Base-by-base conservation (phyloP, 2,329 filamentous ascomycete genomes). In the Cyclaneusma minus region DNA sequence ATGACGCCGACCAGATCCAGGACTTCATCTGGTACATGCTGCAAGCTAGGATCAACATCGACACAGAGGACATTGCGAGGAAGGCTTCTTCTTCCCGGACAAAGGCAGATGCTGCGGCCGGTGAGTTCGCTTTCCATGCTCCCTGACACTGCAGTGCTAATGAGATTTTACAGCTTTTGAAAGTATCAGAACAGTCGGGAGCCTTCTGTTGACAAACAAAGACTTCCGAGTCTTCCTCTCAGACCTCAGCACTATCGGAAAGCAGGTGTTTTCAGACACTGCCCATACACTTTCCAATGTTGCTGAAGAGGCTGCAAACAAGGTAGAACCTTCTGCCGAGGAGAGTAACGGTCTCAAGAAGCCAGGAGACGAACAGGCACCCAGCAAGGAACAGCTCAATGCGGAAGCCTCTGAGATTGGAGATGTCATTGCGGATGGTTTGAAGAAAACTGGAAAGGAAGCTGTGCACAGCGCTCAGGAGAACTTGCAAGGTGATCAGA, bases 221-320 rank as follows among this genome's bases (percentile, higher is more conserved):
- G 84, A 94, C 42, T 94, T 95, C 48, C 74, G 85, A 20, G 61
- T 85, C 5, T 84, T 95, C 41, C 57, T 94, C 22, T 69, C 75
- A 7, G 87, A 95, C 42, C 53, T 93, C 21, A 72, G 73, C 23
- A 73, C 74, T 0, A 67, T 94, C 24, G 79, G 76, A 8, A 72
- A 79, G 21, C 78, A 93, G 45, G 75, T 95, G 1, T 84, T 94
- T 46, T 73, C 72, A 27, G 85, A 94, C 41, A 84, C 84, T 3
- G 82, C 84, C 0, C 75, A 82, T 34, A 76, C 79, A 0, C 48
- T 93, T 5, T 81, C 84, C 0, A 63, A 73, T 10, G 78, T 75
- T 2, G 83, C 85, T 0, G 68, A 78, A 36, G 60, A 82, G 34
- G 75, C 76, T 1, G 83, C 72, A 3, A 69, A 83, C 41, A 59